Conservation (phyloP, 1,139 yeast species). For the Geotrichum australiense region DNA sequence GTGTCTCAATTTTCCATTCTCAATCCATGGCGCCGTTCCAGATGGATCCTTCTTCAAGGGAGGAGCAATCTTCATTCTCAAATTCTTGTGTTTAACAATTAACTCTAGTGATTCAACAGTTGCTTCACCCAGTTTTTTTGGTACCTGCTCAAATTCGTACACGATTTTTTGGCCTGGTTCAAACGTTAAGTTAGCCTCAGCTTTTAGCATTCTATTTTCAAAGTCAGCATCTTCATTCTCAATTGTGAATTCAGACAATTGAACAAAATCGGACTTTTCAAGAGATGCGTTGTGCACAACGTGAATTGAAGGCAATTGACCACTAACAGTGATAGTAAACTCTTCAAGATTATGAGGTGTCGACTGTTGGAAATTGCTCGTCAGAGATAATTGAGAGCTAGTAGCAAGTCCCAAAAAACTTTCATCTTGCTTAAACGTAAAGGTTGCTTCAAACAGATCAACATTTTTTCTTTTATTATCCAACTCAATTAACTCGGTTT, state of each 20-base stretch:
- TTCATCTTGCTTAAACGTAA: constrained; percentile 23
- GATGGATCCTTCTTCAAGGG: constrained; percentile 7
- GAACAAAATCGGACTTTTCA: neutral
- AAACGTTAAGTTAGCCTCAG: constrained; percentile 26
- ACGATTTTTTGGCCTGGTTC: constrained; percentile 20
- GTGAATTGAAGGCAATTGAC: constrained; percentile 20
- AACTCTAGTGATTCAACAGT: constrained; percentile 3
- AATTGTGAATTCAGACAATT: constrained; percentile 1
- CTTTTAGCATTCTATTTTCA: constrained; percentile 5
- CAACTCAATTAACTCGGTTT: constrained; percentile 2
- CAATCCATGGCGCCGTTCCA: constrained; percentile 16
- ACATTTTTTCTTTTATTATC: neutral
- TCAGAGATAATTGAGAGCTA: constrained; percentile 23
- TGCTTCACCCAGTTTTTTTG: constrained; percentile 25
- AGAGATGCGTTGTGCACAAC: constrained; percentile 21
- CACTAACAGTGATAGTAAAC: constrained; percentile 18
- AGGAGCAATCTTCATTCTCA: constrained; percentile 4
- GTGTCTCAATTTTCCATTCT: constrained; percentile 3
- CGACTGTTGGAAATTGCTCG: constrained; percentile 13
- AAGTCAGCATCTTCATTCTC: constrained; percentile 9
- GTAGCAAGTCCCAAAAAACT: constrained; percentile 25
- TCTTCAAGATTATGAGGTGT: constrained; percentile 11
- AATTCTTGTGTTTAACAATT: constrained; percentile 5
- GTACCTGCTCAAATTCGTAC: constrained; percentile 26
- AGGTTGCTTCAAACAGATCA: constrained; percentile 19